Conservation (phyloP, 768 basidiomycete genomes). For the Amanita phalloides region DNA sequence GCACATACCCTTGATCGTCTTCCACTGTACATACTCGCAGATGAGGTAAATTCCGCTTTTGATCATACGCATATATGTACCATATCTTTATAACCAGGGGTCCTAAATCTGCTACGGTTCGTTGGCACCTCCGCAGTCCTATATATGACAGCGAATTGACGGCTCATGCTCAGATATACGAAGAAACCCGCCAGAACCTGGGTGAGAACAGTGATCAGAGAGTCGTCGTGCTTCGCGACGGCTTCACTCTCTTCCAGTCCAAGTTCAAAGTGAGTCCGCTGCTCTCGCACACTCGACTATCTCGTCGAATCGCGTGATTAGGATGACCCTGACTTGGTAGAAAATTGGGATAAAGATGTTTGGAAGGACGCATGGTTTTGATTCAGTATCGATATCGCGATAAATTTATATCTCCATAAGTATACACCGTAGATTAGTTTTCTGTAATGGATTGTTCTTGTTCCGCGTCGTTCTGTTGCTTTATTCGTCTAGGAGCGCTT, state of each 20-base stretch:
- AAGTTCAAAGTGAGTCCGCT: conserved; percentile 46
- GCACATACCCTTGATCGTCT: conserved; percentile 52
- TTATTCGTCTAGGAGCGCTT: conserved; percentile 46
- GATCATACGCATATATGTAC: conserved; percentile 1
- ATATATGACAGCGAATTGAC: conserved; percentile 5
- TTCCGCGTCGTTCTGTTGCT: conserved; percentile 21
- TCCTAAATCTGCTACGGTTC: conserved; percentile 66
- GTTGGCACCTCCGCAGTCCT: conserved; percentile 7
- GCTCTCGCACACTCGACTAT: too few species aligned
- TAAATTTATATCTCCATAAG: conserved; percentile 1
- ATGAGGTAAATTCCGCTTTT: conserved; percentile 42
- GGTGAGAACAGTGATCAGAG: conserved; percentile 35
- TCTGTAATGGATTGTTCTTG: conserved; percentile 1
- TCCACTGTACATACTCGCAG: conserved; percentile 75
- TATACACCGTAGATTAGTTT: not conserved
- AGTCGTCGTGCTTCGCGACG: conserved; percentile 58
- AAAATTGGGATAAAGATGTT: conserved; percentile 63
- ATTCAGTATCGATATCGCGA: too few species aligned
- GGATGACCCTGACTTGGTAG: conserved; percentile 61
- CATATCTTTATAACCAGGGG: conserved; percentile 33
- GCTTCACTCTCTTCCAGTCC: conserved; percentile 62
- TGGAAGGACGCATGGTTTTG: conserved; percentile 31
- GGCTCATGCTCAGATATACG: conserved; percentile 41
- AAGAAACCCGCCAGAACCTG: conserved; percentile 32
- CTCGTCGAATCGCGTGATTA: conserved; percentile 11